Conservation (phyloP, 75 land plant genomes). For the Chamaecyparis obtusa region DNA sequence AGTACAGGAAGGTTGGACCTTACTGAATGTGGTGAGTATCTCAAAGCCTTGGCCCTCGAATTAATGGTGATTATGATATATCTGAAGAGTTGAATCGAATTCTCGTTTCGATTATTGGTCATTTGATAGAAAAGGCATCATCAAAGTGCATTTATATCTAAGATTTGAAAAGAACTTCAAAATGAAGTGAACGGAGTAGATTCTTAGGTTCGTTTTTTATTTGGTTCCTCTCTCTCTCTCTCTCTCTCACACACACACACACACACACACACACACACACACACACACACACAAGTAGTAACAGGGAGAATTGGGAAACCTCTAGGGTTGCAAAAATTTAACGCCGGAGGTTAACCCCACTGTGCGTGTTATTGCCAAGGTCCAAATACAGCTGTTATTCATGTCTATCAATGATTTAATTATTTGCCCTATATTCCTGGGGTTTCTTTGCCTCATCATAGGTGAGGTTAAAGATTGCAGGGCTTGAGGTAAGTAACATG, state of each 20-base stretch:
- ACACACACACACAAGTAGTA: too few species aligned
- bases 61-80: not conserved
- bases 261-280: too few species aligned
- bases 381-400: too few species aligned
- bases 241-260: too few species aligned
- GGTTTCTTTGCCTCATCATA: not conserved
- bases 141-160: not conserved
- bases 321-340: too few species aligned
- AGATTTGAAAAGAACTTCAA: not conserved
- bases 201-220: not conserved
- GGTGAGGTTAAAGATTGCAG: not conserved
- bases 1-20: slow-evolving; percentile 33
- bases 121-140: not conserved
- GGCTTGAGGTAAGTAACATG: not conserved
- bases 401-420: too few species aligned
- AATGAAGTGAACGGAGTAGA: not conserved
- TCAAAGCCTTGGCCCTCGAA: not conserved
- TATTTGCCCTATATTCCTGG: too few species aligned
- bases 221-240: too few species aligned
- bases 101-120: not conserved
- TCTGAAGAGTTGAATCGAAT: not conserved
- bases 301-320: too few species aligned
- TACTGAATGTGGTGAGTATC: slow-evolving; percentile 28
- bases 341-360: too few species aligned
- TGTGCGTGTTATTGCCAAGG: too few species aligned